Percentiles rank a stretch among this genome's conserved stretches.
Conservation (phyloP, 2,329 filamentous ascomycete species). For the Podosphaera leucotricha region DNA sequence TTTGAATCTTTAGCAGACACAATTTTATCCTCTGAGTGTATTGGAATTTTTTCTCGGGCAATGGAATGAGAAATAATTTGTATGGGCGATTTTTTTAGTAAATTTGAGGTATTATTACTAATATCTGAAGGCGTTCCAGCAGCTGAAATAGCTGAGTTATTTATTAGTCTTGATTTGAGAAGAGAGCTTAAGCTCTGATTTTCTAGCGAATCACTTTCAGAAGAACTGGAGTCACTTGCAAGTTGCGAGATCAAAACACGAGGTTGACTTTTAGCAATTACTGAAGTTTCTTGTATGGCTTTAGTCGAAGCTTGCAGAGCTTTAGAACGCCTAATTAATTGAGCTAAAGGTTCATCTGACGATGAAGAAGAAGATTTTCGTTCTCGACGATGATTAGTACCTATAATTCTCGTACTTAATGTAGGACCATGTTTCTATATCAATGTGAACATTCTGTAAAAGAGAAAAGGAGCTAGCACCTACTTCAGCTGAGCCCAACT, state of each 20-base stretch:
- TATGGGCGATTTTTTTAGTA: too few species aligned
- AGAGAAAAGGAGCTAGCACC: neutral
- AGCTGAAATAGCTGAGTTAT: too few species aligned
- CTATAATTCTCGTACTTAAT: neutral
- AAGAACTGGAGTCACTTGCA: neutral
- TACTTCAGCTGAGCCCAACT: neutral
- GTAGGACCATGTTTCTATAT: neutral
- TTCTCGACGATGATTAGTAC: neutral
- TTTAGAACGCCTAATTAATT: neutral
- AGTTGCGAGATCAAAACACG: neutral
- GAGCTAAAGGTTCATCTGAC: conserved; percentile 1
- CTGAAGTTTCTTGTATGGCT: neutral
- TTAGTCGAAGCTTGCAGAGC: neutral
- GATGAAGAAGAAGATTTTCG: neutral
- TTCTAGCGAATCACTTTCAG: neutral
- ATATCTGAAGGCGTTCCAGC: too few species aligned
- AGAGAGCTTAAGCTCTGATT: neutral
- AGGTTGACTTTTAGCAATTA: neutral
- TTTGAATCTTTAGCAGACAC: too few species aligned
- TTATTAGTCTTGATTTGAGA: too few species aligned
- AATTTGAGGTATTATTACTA: too few species aligned
- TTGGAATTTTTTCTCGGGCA: too few species aligned
- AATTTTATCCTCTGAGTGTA: too few species aligned
- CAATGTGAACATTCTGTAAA: neutral
- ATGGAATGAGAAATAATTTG: too few species aligned